Conservation (phyloP, 768 basidiomycete genomes). For the Russula vinacea region DNA sequence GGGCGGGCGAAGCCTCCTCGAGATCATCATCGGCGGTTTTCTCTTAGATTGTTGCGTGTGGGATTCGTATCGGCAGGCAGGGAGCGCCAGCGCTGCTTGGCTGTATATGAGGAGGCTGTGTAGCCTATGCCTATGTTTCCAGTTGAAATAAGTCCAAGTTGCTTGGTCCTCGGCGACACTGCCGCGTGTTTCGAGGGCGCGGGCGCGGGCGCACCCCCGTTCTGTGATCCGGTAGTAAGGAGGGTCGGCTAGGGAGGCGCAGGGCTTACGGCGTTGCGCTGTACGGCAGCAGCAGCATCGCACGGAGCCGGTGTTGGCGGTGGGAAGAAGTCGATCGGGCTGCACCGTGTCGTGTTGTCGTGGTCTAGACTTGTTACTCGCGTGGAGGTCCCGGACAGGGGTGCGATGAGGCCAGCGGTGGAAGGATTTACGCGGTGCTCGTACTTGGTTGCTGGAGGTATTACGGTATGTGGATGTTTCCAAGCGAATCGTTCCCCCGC, state of each 20-base stretch:
- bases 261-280: not conserved
- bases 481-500: too few relatives aligned
- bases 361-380: not conserved
- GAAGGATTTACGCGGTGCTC: too few relatives aligned
- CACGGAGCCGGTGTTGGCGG: not conserved
- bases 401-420: not conserved
- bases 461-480: too few relatives aligned
- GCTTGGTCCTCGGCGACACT: too few relatives aligned
- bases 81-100: not conserved
- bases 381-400: not conserved
- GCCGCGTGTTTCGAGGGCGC: too few relatives aligned
- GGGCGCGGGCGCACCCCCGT: not conserved
- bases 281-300: not conserved
- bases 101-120: not conserved
- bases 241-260: too few relatives aligned
- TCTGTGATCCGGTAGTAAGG: not conserved
- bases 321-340: not conserved
- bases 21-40: not conserved
- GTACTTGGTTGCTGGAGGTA: too few relatives aligned
- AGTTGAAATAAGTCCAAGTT: not conserved
- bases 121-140: too few relatives aligned
- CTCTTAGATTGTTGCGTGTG: not conserved
- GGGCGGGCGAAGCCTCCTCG: not conserved
- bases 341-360: not conserved
- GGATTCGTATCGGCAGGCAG: not conserved